Percentiles rank a stretch among this genome's conserved stretches.
Evolutionary conservation across 2,329 filamentous ascomycete genomes (phyloP).

Genomic region (Ophiocordyceps sinensis): DNA sequence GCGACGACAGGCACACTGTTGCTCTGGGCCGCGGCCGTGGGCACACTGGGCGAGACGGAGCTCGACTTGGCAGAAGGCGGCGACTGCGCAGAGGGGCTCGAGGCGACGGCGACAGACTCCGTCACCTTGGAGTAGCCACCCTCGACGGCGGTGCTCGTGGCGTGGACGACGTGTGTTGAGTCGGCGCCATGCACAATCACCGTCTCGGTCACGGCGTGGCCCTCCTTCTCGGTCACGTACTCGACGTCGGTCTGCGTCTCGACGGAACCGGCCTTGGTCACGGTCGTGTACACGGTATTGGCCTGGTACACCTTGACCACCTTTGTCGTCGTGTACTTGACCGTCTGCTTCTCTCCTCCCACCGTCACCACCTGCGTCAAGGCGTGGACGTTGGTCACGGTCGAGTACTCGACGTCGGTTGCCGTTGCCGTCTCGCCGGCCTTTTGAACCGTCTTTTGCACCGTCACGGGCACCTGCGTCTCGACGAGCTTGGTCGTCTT

Average conservation of each 20-base stretch:
- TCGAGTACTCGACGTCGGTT: constrained; percentile 18
- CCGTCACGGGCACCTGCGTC: constrained; percentile 15
- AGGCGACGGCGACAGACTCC: neutral
- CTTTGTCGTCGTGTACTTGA: constrained; percentile 10
- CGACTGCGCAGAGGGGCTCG: neutral
- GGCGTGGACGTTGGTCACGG: constrained; percentile 21
- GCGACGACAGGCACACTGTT: constrained; percentile 20
- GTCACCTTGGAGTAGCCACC: constrained; percentile 14
- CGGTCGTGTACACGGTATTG: constrained; percentile 19
- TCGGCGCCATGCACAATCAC: constrained; percentile 20
- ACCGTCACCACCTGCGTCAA: constrained; percentile 18
- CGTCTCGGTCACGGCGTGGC: constrained; percentile 30
- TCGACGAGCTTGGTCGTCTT: constrained; percentile 23
- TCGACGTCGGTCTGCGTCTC: constrained; percentile 17
- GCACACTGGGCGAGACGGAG: constrained; percentile 10
- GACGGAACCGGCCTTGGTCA: constrained; percentile 22
- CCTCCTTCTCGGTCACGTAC: constrained; percentile 27
- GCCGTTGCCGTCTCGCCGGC: constrained; percentile 4
- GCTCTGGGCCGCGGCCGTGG: constrained; percentile 7
- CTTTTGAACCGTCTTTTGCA: constrained; percentile 12
- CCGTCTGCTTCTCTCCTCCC: constrained; percentile 14
- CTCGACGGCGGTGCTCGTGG: constrained; percentile 23
- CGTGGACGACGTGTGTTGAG: constrained; percentile 19
- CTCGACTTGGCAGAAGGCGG: constrained; percentile 4
- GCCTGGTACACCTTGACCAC: constrained; percentile 13